These are phyloP conservation scores for Glonium stellatum DNA, from an alignment of 495 filamentous ascomycete species.

Conservation along the genomic window DNA sequence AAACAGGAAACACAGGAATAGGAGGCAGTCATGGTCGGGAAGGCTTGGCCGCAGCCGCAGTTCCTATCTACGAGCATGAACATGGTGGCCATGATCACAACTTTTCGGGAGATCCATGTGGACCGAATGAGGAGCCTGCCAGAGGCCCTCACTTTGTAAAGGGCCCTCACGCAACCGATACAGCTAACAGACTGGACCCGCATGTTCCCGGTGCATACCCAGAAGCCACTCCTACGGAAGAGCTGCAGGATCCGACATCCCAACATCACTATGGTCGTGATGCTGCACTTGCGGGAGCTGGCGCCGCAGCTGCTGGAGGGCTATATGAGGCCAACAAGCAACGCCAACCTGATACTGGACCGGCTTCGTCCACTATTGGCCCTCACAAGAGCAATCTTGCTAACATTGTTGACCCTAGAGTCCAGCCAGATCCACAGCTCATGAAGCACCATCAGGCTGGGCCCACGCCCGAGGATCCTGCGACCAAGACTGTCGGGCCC, in stretches of 20 bases:
- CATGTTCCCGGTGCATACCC: constrained; percentile 29
- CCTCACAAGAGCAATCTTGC: constrained; percentile 19
- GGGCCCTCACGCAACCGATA: constrained; percentile 22
- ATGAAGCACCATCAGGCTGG: constrained; percentile 13
- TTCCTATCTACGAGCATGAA: constrained; percentile 8
- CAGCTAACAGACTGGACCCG: constrained; percentile 23
- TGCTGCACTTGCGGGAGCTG: constrained; percentile 24
- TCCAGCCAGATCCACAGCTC: constrained; percentile 16
- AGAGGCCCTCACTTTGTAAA: constrained; percentile 3
- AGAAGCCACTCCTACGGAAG: constrained; percentile 10
- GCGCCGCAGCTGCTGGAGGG: constrained; percentile 16
- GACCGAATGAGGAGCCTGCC: not conserved
- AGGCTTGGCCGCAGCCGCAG: constrained; percentile 3
- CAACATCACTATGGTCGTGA: constrained; percentile 27
- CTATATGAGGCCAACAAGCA: constrained; percentile 19
- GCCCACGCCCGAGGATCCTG: constrained; percentile 13
- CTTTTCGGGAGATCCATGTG: constrained; percentile 17
- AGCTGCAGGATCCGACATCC: constrained; percentile 1
- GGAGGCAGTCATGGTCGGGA: not conserved
- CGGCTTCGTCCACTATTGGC: constrained; percentile 16
- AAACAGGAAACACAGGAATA: constrained; percentile 1
- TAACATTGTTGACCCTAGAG: constrained; percentile 17
- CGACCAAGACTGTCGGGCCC: constrained; percentile 20
- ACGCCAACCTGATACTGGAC: constrained; percentile 10
- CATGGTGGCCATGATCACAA: constrained; percentile 16